Evolutionary conservation across 371 early-diverging fungal species (phyloP).

Genomic region (Sporodiniella umbellata): DNA sequence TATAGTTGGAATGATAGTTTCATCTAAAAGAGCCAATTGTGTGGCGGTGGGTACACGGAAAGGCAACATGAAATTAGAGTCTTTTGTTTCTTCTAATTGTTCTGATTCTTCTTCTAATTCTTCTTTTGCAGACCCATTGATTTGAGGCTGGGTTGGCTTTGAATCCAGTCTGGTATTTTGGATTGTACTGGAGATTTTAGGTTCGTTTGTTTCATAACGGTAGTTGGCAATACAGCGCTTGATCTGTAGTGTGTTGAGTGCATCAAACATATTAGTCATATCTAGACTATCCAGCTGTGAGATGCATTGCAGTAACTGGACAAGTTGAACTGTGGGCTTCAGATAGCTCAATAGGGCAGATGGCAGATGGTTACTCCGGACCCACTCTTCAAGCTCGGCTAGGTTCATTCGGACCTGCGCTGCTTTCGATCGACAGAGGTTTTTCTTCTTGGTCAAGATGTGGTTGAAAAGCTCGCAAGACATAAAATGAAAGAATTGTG

Average conservation of each 20-base stretch:
- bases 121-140: slow-evolving; percentile 63
- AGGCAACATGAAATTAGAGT: slow-evolving; percentile 51
- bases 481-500: slow-evolving; percentile 74
- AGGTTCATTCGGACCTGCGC: slow-evolving; percentile 84
- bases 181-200: slow-evolving; percentile 60
- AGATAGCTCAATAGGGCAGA: slow-evolving; percentile 43
- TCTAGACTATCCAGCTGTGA: slow-evolving; percentile 69
- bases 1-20: slow-evolving; percentile 26
- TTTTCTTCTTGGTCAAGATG: slow-evolving; percentile 70
- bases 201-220: slow-evolving; percentile 84
- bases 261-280: slow-evolving; percentile 59
- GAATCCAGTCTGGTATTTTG: no score
- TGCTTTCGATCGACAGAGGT: slow-evolving; percentile 78
- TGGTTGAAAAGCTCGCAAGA: slow-evolving; percentile 81
- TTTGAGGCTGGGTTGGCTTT: no score
- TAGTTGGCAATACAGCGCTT: slow-evolving; percentile 74
- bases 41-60: slow-evolving; percentile 51
- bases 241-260: slow-evolving; percentile 69
- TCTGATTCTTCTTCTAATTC: slow-evolving; percentile 29
- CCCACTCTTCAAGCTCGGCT: slow-evolving; percentile 82
- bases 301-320: slow-evolving; percentile 79
- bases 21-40: slow-evolving; percentile 25
- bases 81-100: slow-evolving; percentile 34
- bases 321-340: slow-evolving; percentile 68
- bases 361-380: slow-evolving; percentile 57